Base-by-base conservation (phyloP, 2,329 filamentous ascomycete genomes). In the Clathrospora elynae region DNA sequence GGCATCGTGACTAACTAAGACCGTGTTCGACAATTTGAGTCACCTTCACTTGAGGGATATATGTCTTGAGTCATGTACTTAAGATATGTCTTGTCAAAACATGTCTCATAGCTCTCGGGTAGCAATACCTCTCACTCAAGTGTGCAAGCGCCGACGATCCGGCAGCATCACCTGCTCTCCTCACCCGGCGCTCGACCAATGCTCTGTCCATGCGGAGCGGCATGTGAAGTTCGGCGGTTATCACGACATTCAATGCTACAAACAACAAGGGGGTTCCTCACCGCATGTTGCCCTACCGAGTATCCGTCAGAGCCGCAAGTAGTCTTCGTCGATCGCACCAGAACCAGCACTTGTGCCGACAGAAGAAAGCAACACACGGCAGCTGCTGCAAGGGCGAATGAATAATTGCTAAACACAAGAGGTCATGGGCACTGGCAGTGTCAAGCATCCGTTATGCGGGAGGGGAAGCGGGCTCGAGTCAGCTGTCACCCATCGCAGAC, bases 261-360 rank as follows among this genome's bases (percentile, higher is more conserved):
- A n/a, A n/a, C n/a, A n/a, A n/a, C n/a, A n/a, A n/a, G n/a, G n/a
- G n/a, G n/a, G n/a, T n/a, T n/a, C n/a, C n/a, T n/a, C n/a, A n/a
- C n/a, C n/a, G n/a, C n/a, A n/a, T n/a, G n/a, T n/a, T n/a, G n/a
- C n/a, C n/a, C n/a, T n/a, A n/a, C n/a, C n/a, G n/a, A n/a, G n/a
- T n/a, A n/a, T n/a, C n/a, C n/a, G n/a, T n/a, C 10, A 23, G 20
- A 23, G 20, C 20, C 20, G 20, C 20, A 23, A 6, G 20, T 23
- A 10, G 20, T 23, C 20, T 10, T 10, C 13, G 47, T 29, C 38
- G 47, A 40, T 50, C 25, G 34, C 42, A 31, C 42, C 46, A 31
- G 38, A 49, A 35, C 36, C 42, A 46, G 34, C 36, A 20, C 31
- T 41, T 46, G 11, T 46, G 42, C 42, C 37, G 46, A 34, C 36